Evolutionary conservation across 495 filamentous ascomycete species (phyloP), one percentile per base, ranked within the genome.

Genomic region (Collariella sp.): DNA sequence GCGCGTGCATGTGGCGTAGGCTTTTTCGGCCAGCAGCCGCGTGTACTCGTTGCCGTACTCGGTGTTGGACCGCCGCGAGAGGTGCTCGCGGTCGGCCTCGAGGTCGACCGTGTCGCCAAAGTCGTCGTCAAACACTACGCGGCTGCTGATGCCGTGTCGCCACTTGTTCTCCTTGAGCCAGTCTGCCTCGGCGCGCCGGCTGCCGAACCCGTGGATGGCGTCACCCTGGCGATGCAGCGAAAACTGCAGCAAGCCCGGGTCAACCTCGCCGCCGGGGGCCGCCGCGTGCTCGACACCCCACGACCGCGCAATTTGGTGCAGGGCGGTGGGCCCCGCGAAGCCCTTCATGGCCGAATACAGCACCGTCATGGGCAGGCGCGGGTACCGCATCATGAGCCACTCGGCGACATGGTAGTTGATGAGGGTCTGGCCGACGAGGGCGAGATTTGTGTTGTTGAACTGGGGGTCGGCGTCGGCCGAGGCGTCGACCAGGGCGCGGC

Each of bases 181-280:
- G 24, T 64, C 62, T 1, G 62, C 42, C 55, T 72, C 68, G 11
- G 63, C 60, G 22, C 75, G 71, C 39, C 65, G 56, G 63, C 67
- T 75, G 15, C 68, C 75, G 66, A 68, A 71, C 53, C 43, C 61
- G 26, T 46, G 38, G 57, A 75, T 59, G 34, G 77, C 68, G 24
- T 78, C 72, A 13, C 85, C 86, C 1, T 86, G 79, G 31, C 73
- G 68, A 34, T 84, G 46, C 42, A 79, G 69, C 48, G 73, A 76
- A 71, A 88, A 93, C 67, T 97, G 94, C 38, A 98, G 77, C n/a
- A 91, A 72, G 10, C 93, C 94, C 1, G 91, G 86, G 68, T 98
- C 91, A 50, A 97, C 91, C 70, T 97, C 88, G 42, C 80, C 84
- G 19, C 89, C 91, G 1, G 93, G 91, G 33, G 79, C 82, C 7